These are phyloP conservation scores for Leccinum subrobustum DNA, from an alignment of 1,284 basidiomycete species.

Conservation along the genomic window DNA sequence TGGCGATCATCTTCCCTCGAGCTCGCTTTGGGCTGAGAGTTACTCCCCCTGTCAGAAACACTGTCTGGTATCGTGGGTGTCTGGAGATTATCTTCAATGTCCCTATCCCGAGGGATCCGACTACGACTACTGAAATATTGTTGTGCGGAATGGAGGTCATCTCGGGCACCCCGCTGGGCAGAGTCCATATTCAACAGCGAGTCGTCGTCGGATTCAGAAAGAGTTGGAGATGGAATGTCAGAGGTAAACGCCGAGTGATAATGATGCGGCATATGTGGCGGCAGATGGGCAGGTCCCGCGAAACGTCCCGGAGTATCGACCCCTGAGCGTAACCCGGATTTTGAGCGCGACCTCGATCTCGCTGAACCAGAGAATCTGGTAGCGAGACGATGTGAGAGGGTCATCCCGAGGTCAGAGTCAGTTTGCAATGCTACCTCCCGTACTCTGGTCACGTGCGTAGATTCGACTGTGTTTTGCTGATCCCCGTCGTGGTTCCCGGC, in stretches of 20 bases:
- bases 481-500: constrained; percentile 16
- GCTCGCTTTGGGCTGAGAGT: constrained; percentile 37
- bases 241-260: constrained; percentile 13
- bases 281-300: constrained; percentile 60
- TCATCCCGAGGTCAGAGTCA: constrained; percentile 32
- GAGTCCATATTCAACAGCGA: constrained; percentile 27
- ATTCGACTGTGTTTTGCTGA: constrained; percentile 21
- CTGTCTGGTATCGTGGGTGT: constrained; percentile 60
- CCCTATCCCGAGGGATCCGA: constrained; percentile 53
- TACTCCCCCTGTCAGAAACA: constrained; percentile 35
- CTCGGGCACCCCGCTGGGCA: constrained; percentile 48
- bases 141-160: constrained; percentile 50
- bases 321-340: constrained; percentile 51
- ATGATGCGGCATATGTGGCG: constrained; percentile 37
- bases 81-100: constrained; percentile 50
- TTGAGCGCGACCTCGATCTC: constrained; percentile 45
- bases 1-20: constrained; percentile 40
- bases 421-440: constrained; percentile 34
- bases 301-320: constrained; percentile 79
- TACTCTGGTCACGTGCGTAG: constrained; percentile 28
- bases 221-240: constrained; percentile 42
- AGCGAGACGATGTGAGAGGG: constrained; percentile 32
- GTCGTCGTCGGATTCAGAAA: constrained; percentile 37
- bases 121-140: constrained; percentile 47
- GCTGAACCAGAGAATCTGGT: constrained; percentile 36